Evolutionary conservation across 192 early-diverging fungal genomes (phyloP), one percentile per base, ranked within the genome.

Genomic region (Coemansia sp.): DNA sequence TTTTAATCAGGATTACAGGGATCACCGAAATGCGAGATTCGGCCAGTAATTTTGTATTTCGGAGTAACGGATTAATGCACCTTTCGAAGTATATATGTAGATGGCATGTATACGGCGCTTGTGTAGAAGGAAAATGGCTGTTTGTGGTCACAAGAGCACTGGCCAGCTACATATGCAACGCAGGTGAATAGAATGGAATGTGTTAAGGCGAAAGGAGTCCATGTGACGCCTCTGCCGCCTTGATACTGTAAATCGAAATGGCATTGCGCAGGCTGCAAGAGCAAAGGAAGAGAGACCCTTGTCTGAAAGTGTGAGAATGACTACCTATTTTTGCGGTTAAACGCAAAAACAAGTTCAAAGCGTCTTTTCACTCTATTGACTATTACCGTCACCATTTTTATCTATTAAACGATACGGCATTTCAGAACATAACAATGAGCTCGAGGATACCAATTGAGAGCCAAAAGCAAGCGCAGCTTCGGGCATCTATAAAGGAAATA

Each of bases 401-500:
- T 19, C 4, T 48, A 48, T n/a, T n/a, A n/a, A n/a, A n/a, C n/a
- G n/a, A n/a, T 48, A 32, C 8, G 2, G 1, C 39, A 16, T 42
- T 42, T 42, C 5, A 42, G 5, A 42, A 42, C 8, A 36, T 54
- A 16, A 19, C 34, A 49, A 64, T 57, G 54, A 22, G 14, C n/a
- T 53, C 45, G 9, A 7, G 36, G 4, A 22, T 14, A 14, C 32
- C 28, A 32, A 36, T 18, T 14, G 55, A 64, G n/a, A 32, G n/a
- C 14, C 46, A 52, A 16, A 52, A 29, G 18, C 62, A 74, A 23
- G 53, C 49, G 23, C 13, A 34, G 24, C 62, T 65, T 28, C 65
- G 65, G 25, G 51, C 54, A n/a, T 57, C 49, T 34, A 74, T 74
- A 48, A 24, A 49, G 25, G 58, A 58, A 48, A 62, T 74, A 49